Base-by-base conservation (phyloP, 805 yeast genomes). In the Blastobotrys muscicola region DNA sequence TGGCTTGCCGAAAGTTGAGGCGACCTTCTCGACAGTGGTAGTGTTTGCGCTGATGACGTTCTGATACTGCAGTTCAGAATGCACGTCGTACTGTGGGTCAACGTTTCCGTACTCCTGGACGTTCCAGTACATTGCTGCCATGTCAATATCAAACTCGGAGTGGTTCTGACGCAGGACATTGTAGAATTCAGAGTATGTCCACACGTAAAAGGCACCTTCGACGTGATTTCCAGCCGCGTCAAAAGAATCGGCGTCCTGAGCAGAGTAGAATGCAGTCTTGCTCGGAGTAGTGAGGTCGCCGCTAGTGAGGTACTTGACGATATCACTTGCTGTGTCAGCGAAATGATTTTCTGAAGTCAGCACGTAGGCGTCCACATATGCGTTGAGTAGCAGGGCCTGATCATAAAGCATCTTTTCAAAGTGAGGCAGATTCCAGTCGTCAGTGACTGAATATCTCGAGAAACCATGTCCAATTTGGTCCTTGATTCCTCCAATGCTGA, bases 341-440 rank as follows among this genome's bases (percentile, higher is more conserved):
- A 53, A 50, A 30, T 45, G 48, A 10, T 42, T 45, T 4, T 49
- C 45, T 23, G 43, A 46, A 20, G 44, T 57, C 33, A 51, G 48
- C 8, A 50, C 36, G 41, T 46, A 52, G 10, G 56, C 60, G 36
- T 57, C 60, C 2, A 55, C 45, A 37, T 55, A 60, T 1, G 66
- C 68, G 35, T 50, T 40, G 31, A 66, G 52, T 29, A 66, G 45
- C 29, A 57, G 49, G 1, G 65, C 64, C 46, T 66, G 69, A 36
- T 64, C 69, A 38, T 55, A 56, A 16, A 65, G 56, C 60, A 61
- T 60, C 45, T 66, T 66, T 38, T 63, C 67, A 49, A 66, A 63
- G 36, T 61, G 65, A 2, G 70, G 70, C 32, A 66, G 49, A 31
- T 55, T 56, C 70, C 70, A 66, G 43, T 66, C 69, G 2, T 54